phyloP scores from a whole-genome alignment of 495 filamentous ascomycete species.

The Lasiosphaeria miniovina region DNA sequence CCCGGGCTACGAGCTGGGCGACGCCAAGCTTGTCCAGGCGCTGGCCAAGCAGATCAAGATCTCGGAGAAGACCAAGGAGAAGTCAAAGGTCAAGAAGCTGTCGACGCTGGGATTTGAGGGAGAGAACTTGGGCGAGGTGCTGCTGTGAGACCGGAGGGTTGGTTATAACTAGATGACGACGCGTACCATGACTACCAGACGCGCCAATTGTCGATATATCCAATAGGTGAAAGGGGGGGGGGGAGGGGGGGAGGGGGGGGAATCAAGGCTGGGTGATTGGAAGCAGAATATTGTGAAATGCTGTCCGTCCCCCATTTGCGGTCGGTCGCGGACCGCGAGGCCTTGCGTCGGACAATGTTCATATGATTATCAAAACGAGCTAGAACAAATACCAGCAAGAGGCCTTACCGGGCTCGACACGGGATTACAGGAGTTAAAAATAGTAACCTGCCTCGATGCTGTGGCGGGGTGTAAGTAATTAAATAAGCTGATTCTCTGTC shows the following conservation, averaged over 20 bases:
- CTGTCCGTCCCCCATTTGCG: slow-evolving; percentile 28
- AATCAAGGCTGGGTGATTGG: slow-evolving; percentile 22
- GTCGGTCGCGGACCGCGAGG: background rate
- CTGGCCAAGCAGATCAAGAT: slow-evolving; percentile 66
- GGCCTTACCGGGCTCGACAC: too few relatives aligned
- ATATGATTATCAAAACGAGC: too few relatives aligned
- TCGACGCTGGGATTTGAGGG: slow-evolving; percentile 80
- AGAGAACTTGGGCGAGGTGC: slow-evolving; percentile 72
- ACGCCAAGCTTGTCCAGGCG: slow-evolving; percentile 65
- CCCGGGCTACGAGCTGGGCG: slow-evolving; percentile 61
- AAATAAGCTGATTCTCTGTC: too few relatives aligned
- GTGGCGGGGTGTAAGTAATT: too few relatives aligned
- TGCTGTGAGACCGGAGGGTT: slow-evolving; percentile 50
- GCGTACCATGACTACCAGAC: background rate
- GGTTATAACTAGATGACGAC: background rate
- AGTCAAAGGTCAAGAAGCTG: slow-evolving; percentile 64
- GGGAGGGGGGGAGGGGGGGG: background rate
- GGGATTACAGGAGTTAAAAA: too few relatives aligned
- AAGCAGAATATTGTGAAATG: slow-evolving; percentile 82
- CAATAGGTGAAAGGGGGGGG: background rate
- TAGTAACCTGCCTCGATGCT: too few relatives aligned
- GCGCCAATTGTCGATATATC: background rate
- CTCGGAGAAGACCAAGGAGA: slow-evolving; percentile 68
- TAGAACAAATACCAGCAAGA: too few relatives aligned
- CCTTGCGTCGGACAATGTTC: background rate